Conservation (phyloP, 2,329 filamentous ascomycete genomes). For the Diplodia intermedia region DNA sequence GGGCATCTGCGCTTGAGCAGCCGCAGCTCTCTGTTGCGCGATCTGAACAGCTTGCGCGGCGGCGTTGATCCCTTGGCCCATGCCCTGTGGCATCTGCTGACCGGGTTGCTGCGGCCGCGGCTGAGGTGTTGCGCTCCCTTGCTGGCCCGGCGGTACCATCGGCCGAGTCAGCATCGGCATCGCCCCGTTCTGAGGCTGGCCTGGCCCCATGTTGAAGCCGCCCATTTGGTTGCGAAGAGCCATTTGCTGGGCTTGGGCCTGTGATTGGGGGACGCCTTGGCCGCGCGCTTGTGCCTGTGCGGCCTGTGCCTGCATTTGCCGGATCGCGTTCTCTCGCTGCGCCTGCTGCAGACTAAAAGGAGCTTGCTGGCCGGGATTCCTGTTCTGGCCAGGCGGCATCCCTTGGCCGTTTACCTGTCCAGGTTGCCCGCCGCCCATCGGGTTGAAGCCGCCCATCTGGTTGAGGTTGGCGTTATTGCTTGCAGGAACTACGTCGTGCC, state of each 20-base stretch:
- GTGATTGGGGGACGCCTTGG: constrained; percentile 34
- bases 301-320: constrained; percentile 49
- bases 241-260: constrained; percentile 40
- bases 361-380: constrained; percentile 25
- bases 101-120: constrained; percentile 46
- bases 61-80: constrained; percentile 39
- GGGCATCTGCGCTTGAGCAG: constrained; percentile 39
- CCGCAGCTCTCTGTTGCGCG: constrained; percentile 45
- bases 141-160: constrained; percentile 55
- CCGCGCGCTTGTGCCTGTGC: constrained; percentile 51
- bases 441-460: constrained; percentile 37
- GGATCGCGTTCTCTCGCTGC: constrained; percentile 49
- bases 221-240: constrained; percentile 56
- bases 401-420: constrained; percentile 23
- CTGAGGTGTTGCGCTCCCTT: constrained; percentile 45
- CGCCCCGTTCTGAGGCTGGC: constrained; percentile 50
- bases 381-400: constrained; percentile 22
- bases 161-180: constrained; percentile 59
- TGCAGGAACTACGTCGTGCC: constrained; percentile 68
- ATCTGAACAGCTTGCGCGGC: constrained; percentile 44
- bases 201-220: constrained; percentile 52
- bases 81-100: constrained; percentile 45
- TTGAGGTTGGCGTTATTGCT: constrained; percentile 61
- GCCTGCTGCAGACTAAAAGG: constrained; percentile 40
- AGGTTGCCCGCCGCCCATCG: constrained; percentile 36